Percentiles rank a stretch among this genome's conserved stretches.
Conservation (phyloP, 2,329 filamentous ascomycete genomes). For the Aspergillus neotritici region DNA sequence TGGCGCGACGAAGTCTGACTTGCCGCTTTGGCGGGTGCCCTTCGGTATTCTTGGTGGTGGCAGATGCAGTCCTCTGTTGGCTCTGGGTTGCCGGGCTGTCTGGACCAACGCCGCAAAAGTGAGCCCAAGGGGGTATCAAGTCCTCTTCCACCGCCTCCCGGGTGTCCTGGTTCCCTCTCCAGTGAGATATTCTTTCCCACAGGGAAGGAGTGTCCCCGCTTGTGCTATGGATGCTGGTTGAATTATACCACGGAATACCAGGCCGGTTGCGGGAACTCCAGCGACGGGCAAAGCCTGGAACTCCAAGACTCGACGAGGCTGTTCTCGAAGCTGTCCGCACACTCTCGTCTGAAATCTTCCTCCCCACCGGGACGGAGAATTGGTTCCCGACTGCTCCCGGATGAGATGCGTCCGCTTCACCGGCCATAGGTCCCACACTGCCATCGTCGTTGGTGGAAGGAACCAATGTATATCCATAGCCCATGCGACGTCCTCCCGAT, state of each 20-base stretch:
- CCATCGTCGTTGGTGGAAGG: conserved; percentile 17
- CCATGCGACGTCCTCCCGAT: conserved; percentile 35
- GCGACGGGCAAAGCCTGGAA: conserved; percentile 12
- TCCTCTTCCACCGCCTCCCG: not conserved
- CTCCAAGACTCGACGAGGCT: conserved; percentile 7
- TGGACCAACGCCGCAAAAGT: conserved; percentile 11
- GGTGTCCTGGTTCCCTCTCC: conserved; percentile 7
- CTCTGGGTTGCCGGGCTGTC: conserved; percentile 3
- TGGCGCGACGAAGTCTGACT: conserved; percentile 9
- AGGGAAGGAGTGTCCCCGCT: conserved; percentile 6
- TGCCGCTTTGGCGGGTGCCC: conserved; percentile 6
- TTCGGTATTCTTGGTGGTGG: conserved; percentile 1
- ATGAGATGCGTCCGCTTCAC: not conserved
- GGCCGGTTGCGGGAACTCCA: conserved; percentile 11
- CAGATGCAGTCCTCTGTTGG: not conserved
- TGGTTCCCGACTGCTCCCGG: not conserved
- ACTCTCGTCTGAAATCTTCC: not conserved
- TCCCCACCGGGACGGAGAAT: not conserved
- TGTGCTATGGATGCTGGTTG: no score
- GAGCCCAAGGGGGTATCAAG: conserved; percentile 12
- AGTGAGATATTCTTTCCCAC: conserved; percentile 16
- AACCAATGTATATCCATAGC: conserved; percentile 37
- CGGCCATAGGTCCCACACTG: not conserved
- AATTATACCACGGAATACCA: not conserved
- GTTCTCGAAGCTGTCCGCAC: conserved; percentile 2